Evolutionary conservation across 352 stramenopile genomes (phyloP).

Genomic region (Phytophthora palmivora): DNA sequence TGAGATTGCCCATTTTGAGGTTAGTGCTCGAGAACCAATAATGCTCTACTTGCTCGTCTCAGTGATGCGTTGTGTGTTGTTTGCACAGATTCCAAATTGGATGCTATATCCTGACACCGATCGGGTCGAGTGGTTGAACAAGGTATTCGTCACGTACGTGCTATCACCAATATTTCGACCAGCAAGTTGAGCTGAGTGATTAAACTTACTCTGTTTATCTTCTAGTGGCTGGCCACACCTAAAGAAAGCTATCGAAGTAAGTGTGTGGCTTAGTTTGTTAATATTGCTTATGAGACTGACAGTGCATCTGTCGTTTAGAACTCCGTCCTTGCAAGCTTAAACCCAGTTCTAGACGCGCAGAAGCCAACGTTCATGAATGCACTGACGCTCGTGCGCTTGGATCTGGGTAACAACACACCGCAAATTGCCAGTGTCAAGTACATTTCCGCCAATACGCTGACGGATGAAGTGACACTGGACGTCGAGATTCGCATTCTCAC

Average conservation of each 20-base stretch:
- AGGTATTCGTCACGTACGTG: conserved; percentile 59
- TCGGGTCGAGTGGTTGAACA: conserved; percentile 83
- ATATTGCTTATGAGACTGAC: not conserved
- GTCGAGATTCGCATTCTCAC: conserved; percentile 69
- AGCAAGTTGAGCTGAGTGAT: not conserved
- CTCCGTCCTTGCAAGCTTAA: conserved; percentile 65
- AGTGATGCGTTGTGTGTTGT: not conserved
- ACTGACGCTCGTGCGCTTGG: conserved; percentile 61
- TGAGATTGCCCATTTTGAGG: conserved; percentile 23
- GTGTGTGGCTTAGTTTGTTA: not conserved
- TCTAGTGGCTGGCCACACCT: conserved; percentile 74
- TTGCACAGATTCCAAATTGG: conserved; percentile 57
- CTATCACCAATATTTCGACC: not conserved
- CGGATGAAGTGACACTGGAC: conserved; percentile 75
- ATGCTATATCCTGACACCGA: conserved; percentile 69
- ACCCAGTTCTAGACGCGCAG: conserved; percentile 66
- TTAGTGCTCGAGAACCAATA: conserved; percentile 7
- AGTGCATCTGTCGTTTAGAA: conserved; percentile 42
- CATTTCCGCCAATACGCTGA: conserved; percentile 58
- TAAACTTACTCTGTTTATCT: conserved; percentile 8
- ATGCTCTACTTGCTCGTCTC: not conserved
- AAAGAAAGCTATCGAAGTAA: conserved; percentile 77
- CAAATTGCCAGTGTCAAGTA: conserved; percentile 81
- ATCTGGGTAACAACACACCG: conserved; percentile 62
- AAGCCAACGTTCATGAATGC: conserved; percentile 74